Evolutionary conservation across 1,139 yeast species (phyloP).

Genomic region (Diutina sp.): DNA sequence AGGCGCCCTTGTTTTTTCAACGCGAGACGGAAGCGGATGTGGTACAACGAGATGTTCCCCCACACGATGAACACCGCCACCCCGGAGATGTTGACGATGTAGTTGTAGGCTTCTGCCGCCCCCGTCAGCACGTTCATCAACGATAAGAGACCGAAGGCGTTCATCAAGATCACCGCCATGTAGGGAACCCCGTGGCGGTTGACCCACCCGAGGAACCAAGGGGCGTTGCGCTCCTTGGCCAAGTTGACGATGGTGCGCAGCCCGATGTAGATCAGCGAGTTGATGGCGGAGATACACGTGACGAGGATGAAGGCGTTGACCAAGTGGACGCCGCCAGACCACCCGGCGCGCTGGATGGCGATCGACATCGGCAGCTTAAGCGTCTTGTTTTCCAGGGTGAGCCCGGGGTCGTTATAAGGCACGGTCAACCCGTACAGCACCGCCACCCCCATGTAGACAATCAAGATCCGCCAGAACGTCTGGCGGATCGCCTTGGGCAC

Average conservation of each 20-base stretch:
- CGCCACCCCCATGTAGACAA: conserved; percentile 43
- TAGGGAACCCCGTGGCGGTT: conserved; percentile 38
- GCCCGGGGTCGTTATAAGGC: conserved; percentile 32
- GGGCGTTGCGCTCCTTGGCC: conserved; percentile 39
- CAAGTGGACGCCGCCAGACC: conserved; percentile 35
- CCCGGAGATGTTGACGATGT: conserved; percentile 42
- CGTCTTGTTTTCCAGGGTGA: conserved; percentile 11
- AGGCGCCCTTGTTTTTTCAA: conserved; percentile 35
- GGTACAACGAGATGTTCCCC: conserved; percentile 28
- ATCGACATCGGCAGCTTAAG: conserved; percentile 32
- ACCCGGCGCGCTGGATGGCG: conserved; percentile 33
- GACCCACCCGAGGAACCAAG: conserved; percentile 26
- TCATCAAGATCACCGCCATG: conserved; percentile 34
- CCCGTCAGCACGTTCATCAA: conserved; percentile 39
- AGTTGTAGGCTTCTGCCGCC: conserved; percentile 38
- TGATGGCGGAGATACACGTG: conserved; percentile 41
- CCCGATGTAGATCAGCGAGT: conserved; percentile 39
- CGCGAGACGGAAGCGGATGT: conserved; percentile 38
- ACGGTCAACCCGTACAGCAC: conserved; percentile 42
- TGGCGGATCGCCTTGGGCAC: conserved; percentile 49
- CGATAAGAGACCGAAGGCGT: conserved; percentile 36
- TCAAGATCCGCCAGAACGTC: conserved; percentile 38
- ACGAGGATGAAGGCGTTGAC: conserved; percentile 38
- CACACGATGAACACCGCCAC: conserved; percentile 47
- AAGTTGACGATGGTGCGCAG: conserved; percentile 38